Evolutionary conservation across 139 green algal genomes (phyloP).

Genomic region (Coelastrella sp.): DNA sequence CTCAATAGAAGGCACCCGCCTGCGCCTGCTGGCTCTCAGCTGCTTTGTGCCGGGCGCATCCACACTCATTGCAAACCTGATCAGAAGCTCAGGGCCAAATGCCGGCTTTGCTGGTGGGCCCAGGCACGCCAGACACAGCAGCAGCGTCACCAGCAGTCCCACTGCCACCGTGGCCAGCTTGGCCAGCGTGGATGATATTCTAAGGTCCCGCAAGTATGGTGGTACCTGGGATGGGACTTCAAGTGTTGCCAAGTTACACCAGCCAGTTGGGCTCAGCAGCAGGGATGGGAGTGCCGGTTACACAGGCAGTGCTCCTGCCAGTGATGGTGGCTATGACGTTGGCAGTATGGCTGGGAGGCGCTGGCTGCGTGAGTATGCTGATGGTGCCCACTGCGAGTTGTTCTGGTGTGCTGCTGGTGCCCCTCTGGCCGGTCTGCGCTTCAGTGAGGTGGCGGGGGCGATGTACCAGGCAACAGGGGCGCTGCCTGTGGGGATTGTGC

Average conservation of each 20-base stretch:
- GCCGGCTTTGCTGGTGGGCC: conserved; percentile 29
- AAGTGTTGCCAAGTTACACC: background rate
- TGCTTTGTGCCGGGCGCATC: conserved; percentile 80
- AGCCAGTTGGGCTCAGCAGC: background rate
- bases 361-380: conserved; percentile 85
- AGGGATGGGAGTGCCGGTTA: background rate
- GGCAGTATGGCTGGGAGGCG: conserved; percentile 62
- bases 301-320: background rate
- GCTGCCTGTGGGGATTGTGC: conserved; percentile 53
- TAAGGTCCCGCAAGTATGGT: background rate
- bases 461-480: conserved; percentile 59
- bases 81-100: conserved; percentile 52
- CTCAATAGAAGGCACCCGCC: conserved; percentile 76
- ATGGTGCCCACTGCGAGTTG: conserved; percentile 65
- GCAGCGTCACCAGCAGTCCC: background rate
- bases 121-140: background rate
- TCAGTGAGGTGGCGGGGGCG: conserved; percentile 46
- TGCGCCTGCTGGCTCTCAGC: conserved; percentile 77
- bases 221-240: background rate
- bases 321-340: background rate
- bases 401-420: conserved; percentile 17
- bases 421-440: conserved; percentile 32
- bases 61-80: conserved; percentile 83
- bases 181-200: conserved; percentile 14
- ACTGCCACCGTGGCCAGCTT: background rate